Conservation (phyloP, 345 rosid genomes). For the Camelina sativa region DNA sequence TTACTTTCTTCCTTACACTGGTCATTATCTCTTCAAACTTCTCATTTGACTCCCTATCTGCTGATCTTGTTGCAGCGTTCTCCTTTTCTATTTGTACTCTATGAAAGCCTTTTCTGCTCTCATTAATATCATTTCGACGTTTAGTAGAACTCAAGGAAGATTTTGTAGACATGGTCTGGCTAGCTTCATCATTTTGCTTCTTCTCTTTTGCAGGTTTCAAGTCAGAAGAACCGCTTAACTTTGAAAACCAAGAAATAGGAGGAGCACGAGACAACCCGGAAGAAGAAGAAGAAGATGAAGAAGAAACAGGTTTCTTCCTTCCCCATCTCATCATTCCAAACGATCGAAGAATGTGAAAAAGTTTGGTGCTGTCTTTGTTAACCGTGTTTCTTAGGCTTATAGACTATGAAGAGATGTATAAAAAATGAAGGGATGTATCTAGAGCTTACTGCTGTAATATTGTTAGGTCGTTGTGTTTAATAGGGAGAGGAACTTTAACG, state of each 20-base stretch:
- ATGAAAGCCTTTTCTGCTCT: slow-evolving; percentile 63
- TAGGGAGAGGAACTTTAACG: slow-evolving; percentile 39
- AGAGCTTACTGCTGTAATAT: slow-evolving; percentile 35
- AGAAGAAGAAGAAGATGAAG: slow-evolving; percentile 52
- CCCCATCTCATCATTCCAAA: slow-evolving; percentile 69
- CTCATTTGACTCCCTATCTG: slow-evolving; percentile 43
- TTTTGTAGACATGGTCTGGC: slow-evolving; percentile 41
- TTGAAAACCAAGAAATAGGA: slow-evolving; percentile 65
- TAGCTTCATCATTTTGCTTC: slow-evolving; percentile 42
- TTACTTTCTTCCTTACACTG: slow-evolving; percentile 49
- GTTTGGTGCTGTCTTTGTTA: slow-evolving; percentile 15
- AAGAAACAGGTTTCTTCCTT: slow-evolving; percentile 49
- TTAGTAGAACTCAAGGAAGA: slow-evolving; percentile 40
- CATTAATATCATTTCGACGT: slow-evolving; percentile 45
- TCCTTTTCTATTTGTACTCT: slow-evolving; percentile 61
- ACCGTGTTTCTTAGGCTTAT: slow-evolving; percentile 12
- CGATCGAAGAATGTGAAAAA: not conserved
- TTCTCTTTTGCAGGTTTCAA: slow-evolving; percentile 46
- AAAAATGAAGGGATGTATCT: slow-evolving; percentile 29
- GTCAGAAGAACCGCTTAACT: slow-evolving; percentile 57
- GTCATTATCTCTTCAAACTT: slow-evolving; percentile 55
- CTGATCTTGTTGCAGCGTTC: slow-evolving; percentile 40
- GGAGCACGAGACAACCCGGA: slow-evolving; percentile 49
- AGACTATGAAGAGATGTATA: slow-evolving; percentile 10
- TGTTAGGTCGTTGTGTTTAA: slow-evolving; percentile 43